phyloP scores from a whole-genome alignment of 139 green algal species.

The Dunaliella primolecta region DNA sequence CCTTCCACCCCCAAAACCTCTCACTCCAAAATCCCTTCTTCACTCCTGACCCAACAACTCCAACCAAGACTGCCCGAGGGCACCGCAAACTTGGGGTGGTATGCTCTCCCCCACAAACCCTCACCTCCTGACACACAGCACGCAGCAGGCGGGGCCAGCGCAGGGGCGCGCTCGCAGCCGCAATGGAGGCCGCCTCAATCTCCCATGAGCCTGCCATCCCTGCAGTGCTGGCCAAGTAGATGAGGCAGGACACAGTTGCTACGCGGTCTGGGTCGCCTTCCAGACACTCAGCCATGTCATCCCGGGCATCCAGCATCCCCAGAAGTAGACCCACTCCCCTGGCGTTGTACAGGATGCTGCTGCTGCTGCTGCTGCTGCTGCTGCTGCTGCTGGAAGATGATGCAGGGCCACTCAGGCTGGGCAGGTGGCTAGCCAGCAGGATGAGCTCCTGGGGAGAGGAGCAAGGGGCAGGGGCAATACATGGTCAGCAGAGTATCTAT shows the following conservation, averaged over 20 bases:
- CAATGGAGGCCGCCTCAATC: background rate
- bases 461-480: too few species aligned
- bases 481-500: too few species aligned
- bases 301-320: background rate
- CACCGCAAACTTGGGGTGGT: too few species aligned
- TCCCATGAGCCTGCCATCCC: background rate
- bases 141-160: slow-evolving; percentile 1
- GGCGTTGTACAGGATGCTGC: background rate
- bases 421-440: background rate
- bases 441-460: background rate
- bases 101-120: background rate
- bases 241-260: background rate
- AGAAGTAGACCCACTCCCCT: background rate
- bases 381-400: background rate
- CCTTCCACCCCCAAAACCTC: too few species aligned
- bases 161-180: background rate
- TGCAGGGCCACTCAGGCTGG: background rate
- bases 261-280: background rate
- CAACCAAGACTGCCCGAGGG: too few species aligned
- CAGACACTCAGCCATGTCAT: background rate
- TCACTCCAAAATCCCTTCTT: too few species aligned
- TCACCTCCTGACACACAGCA: background rate
- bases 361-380: background rate
- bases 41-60: too few species aligned
- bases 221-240: background rate